A percentile compares a stretch with the other conserved stretches of the same genome.
phyloP scores from a whole-genome alignment of 768 basidiomycete genomes.

The Panaeolus cyanescens region DNA sequence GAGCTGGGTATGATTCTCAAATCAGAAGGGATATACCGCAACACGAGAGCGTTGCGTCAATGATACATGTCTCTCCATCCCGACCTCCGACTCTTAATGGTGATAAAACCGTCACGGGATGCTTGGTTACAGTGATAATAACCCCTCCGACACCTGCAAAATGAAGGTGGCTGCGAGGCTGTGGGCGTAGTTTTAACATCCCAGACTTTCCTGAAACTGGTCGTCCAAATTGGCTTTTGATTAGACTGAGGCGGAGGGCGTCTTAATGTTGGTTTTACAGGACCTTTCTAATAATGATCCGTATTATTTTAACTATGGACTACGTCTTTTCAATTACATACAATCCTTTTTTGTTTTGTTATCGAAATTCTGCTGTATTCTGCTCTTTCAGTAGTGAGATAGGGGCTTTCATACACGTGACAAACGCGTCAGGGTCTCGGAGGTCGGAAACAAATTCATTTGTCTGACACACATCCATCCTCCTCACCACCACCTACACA shows the following conservation, averaged over 20 bases:
- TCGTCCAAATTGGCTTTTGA: too few species aligned
- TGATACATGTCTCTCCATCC: constrained; percentile 12
- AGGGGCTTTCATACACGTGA: constrained; percentile 3
- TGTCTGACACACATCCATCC: not conserved
- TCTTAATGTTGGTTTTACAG: too few species aligned
- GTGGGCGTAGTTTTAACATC: not conserved
- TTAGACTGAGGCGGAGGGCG: too few species aligned
- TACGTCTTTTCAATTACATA: too few species aligned
- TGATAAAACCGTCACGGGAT: constrained; percentile 3
- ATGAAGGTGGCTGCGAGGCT: not conserved
- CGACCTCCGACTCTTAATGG: constrained; percentile 8
- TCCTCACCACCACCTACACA: not conserved
- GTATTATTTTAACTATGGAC: too few species aligned
- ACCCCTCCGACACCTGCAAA: constrained; percentile 19
- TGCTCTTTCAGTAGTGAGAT: not conserved
- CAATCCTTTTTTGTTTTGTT: too few species aligned
- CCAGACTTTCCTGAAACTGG: too few species aligned
- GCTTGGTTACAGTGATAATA: constrained; percentile 13
- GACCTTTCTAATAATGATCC: too few species aligned
- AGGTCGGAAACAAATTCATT: not conserved
- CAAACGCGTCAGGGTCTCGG: not conserved
- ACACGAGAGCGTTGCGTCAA: not conserved
- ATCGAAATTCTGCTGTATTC: too few species aligned
- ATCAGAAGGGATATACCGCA: not conserved
- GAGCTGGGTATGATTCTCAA: not conserved